Evolutionary conservation across 306 rosid species (phyloP).

Genomic region (Dryas octopetala): DNA sequence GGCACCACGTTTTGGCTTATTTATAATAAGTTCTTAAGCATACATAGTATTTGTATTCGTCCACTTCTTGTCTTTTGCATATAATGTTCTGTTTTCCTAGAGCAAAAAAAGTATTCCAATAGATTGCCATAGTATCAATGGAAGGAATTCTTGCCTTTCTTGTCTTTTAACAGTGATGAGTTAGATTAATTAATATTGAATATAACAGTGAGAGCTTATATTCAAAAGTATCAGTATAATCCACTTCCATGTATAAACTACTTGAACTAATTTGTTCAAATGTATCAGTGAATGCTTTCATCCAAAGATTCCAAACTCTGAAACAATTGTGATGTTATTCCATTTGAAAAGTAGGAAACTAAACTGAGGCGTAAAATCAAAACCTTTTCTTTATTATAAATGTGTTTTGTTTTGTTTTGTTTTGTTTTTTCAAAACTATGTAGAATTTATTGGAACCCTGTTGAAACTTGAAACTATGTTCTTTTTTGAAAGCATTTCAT

Average conservation of each 20-base stretch:
- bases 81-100: neutral
- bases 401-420: neutral
- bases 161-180: neutral
- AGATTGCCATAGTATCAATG: neutral
- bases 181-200: neutral
- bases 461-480: neutral
- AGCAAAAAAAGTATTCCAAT: neutral
- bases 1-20: no score
- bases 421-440: neutral
- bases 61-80: neutral
- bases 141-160: neutral
- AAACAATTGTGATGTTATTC: no score
- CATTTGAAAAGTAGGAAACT: no score
- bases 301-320: neutral
- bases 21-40: conserved; percentile 1
- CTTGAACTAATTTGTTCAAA: no score
- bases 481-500: neutral
- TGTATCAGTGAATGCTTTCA: no score
- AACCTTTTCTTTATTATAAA: neutral
- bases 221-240: no score
- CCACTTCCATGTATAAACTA: no score
- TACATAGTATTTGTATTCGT: conserved; percentile 3
- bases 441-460: neutral
- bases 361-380: neutral
- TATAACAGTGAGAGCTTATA: no score